Base-by-base conservation (phyloP, 106 monocot genomes). In the Apostasia shenzhenica region DNA sequence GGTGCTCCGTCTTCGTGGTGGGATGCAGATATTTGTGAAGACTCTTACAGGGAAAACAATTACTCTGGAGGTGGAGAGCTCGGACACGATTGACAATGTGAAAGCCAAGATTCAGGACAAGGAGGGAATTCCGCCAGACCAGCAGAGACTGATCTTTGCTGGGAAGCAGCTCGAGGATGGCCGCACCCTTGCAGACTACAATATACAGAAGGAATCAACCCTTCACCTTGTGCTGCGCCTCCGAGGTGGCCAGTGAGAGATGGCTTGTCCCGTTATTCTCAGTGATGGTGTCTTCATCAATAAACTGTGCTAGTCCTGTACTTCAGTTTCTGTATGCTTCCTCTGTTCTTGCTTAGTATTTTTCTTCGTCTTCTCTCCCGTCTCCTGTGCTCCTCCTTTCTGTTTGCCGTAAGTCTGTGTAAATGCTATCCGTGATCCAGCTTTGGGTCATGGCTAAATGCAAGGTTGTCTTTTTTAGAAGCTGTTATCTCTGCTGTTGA, bases 161-260 rank as follows among this genome's bases (percentile, higher is more conserved):
- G 62, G 62, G 4, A 62, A 62, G 62, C 62, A 62, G 62, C 62
- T 62, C 5, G 62, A 62, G 62, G 62, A 62, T n/a, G 62, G 62
- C 13, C 62, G 45, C 13, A 62, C 62, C 3, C 62, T 62, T 3
- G 44, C 62, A 8, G 62, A 62, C n/a, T 62, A 62, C 62, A 62
- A 62, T n/a, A 62, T 62, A 44, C 62, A 62, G 45, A 62, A 62
- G 8, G 62, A 62, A 62, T 62, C 62, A 3, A 62, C 62, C 62
- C 62, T 62, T 62, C 62, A 62, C 45, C 62, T 62, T n/a, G 62
- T 62, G 43, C 62, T 62, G 0, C 62, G 62, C 62, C 62, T 62
- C 45, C 62, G 62, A 2, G 62, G 62, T 11, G 62, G 62, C 1
- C 62, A 45, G 62, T 62, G 62, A 61, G 13, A 39, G 40, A 8